phyloP scores from a whole-genome alignment of 2,329 filamentous ascomycete genomes.

The Colletotrichum sp. region DNA sequence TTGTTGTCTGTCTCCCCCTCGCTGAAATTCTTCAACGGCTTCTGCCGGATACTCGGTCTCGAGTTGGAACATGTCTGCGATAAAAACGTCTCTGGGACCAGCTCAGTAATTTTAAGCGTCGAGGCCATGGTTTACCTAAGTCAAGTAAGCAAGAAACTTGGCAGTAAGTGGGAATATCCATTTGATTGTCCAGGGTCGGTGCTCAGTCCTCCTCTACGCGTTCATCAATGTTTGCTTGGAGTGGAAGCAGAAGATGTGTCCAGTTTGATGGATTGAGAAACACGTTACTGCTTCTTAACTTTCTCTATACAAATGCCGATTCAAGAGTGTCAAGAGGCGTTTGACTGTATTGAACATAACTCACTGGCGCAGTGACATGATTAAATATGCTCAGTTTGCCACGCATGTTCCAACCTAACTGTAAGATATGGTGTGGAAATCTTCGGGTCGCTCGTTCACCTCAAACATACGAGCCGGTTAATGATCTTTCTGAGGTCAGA shows the following conservation, averaged over 20 bases:
- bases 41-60: neutral
- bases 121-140: neutral
- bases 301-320: too few relatives aligned
- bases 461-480: too few relatives aligned
- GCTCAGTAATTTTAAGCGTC: neutral
- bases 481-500: neutral
- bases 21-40: neutral
- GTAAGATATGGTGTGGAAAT: too few relatives aligned
- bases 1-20: neutral
- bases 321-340: rapidly evolving
- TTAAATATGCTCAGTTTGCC: too few relatives aligned
- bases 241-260: neutral
- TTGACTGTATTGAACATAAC: too few relatives aligned
- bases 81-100: neutral
- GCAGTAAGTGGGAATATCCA: neutral
- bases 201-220: neutral
- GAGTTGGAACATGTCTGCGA: neutral
- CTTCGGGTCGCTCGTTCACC: too few relatives aligned
- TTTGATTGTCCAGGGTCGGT: neutral
- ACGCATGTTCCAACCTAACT: too few relatives aligned
- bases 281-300: too few relatives aligned
- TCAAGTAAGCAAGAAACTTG: neutral
- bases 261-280: neutral
- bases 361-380: too few relatives aligned
- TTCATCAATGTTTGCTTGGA: neutral